phyloP scores from a whole-genome alignment of 805 yeast genomes.

The Aciculoconidium aculeatum region DNA sequence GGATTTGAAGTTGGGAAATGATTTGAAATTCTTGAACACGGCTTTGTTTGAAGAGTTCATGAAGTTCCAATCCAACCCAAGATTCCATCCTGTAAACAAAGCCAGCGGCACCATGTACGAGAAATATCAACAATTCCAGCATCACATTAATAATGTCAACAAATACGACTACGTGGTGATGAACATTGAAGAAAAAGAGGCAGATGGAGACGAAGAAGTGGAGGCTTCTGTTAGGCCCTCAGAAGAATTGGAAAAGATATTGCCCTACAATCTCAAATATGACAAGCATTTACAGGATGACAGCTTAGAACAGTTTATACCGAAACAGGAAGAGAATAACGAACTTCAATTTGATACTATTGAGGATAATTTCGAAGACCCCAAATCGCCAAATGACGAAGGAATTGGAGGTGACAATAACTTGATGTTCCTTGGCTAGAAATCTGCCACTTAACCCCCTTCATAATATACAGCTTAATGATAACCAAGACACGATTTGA shows the following conservation, averaged over 20 bases:
- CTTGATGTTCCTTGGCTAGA: slow-evolving; percentile 15
- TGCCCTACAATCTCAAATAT: slow-evolving; percentile 32
- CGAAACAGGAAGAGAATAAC: slow-evolving; percentile 3
- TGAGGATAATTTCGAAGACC: too few species aligned
- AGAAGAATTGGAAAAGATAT: slow-evolving; percentile 14
- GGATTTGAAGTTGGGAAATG: slow-evolving; percentile 32
- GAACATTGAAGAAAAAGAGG: slow-evolving; percentile 14
- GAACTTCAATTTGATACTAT: too few species aligned
- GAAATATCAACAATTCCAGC: slow-evolving; percentile 14
- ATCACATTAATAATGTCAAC: slow-evolving; percentile 19
- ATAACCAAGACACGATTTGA: too few species aligned
- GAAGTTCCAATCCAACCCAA: slow-evolving; percentile 21
- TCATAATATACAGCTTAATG: too few species aligned
- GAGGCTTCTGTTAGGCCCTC: slow-evolving; percentile 15
- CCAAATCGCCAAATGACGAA: slow-evolving; percentile 12
- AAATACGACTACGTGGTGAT: slow-evolving; percentile 26
- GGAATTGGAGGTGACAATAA: slow-evolving; percentile 22
- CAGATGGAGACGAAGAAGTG: slow-evolving; percentile 7
- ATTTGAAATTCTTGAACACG: slow-evolving; percentile 28
- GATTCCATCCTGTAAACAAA: slow-evolving; percentile 24
- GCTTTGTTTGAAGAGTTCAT: slow-evolving; percentile 21
- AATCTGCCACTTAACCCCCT: too few species aligned
- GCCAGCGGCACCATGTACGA: slow-evolving; percentile 11
- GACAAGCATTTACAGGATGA: slow-evolving; percentile 20
- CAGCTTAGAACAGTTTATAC: slow-evolving; percentile 19